phyloP scores from a whole-genome alignment of 2,329 filamentous ascomycete species.

The Nemania sp. region DNA sequence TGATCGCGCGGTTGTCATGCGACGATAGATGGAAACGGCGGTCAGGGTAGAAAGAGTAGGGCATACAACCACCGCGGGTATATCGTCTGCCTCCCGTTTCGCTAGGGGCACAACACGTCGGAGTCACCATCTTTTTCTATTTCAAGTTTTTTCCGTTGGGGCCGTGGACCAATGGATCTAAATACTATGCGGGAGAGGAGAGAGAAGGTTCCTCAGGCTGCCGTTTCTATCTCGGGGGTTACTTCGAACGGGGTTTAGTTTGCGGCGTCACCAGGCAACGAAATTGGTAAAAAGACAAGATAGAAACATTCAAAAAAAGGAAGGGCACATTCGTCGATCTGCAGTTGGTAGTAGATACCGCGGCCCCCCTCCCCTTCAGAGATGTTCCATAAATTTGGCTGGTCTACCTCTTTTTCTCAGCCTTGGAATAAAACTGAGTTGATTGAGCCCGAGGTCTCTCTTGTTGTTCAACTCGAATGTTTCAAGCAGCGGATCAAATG shows the following conservation, averaged over 20 bases:
- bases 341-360: slow-evolving; percentile 35
- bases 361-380: slow-evolving; percentile 25
- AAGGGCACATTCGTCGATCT: slow-evolving; percentile 9
- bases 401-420: slow-evolving; percentile 38
- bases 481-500: slow-evolving; percentile 50
- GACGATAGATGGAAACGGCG: slow-evolving; percentile 55
- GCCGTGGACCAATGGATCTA: slow-evolving; percentile 40
- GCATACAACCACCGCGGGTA: slow-evolving; percentile 54
- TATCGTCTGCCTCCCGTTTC: slow-evolving; percentile 55
- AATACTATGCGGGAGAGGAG: slow-evolving; percentile 24
- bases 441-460: slow-evolving; percentile 46
- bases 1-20: slow-evolving; percentile 53
- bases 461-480: slow-evolving; percentile 52
- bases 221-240: slow-evolving; percentile 39
- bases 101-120: slow-evolving; percentile 54
- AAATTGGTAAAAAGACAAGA: slow-evolving; percentile 40
- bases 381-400: slow-evolving; percentile 42
- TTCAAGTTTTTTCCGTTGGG: slow-evolving; percentile 22
- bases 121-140: slow-evolving; percentile 59
- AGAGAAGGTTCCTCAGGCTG: slow-evolving; percentile 41
- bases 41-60: slow-evolving; percentile 54
- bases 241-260: slow-evolving; percentile 45
- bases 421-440: slow-evolving; percentile 46
- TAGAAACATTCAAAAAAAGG: slow-evolving; percentile 34
- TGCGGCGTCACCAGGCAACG: slow-evolving; percentile 43